These are phyloP conservation scores for Asparagopsis taxiformis DNA, from an alignment of 31 red algal genomes.

Conservation along the genomic window DNA sequence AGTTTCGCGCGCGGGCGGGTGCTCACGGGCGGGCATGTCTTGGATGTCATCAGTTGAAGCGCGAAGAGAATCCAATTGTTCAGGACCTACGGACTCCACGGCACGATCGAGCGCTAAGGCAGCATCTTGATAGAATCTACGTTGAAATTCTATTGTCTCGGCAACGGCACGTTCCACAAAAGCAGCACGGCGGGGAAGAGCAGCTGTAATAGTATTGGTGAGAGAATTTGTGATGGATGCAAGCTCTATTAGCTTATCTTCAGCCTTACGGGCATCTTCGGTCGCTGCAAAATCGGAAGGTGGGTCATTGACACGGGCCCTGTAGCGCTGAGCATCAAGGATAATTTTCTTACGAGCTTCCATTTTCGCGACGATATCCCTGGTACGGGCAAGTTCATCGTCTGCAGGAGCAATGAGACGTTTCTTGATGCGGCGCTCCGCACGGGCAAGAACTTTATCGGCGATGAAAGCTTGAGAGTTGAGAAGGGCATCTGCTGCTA, in stretches of 20 bases:
- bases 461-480: constrained; percentile 38
- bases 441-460: constrained; percentile 56
- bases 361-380: constrained; percentile 41
- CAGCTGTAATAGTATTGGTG: constrained; percentile 19
- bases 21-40: constrained; percentile 6
- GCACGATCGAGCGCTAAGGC: constrained; percentile 55
- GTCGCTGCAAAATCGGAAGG: neutral
- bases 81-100: constrained; percentile 51
- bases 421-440: constrained; percentile 60
- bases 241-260: constrained; percentile 53
- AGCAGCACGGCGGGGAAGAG: constrained; percentile 41
- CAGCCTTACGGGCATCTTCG: constrained; percentile 55
- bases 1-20: neutral
- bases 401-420: constrained; percentile 53
- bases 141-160: constrained; percentile 78
- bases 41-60: constrained; percentile 23
- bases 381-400: constrained; percentile 48
- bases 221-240: constrained; percentile 14
- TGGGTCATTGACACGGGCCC: constrained; percentile 20
- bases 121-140: constrained; percentile 73
- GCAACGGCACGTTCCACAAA: constrained; percentile 47
- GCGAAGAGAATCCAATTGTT: constrained; percentile 37
- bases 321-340: constrained; percentile 66
- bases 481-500: constrained; percentile 58
- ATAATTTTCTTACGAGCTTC: constrained; percentile 45